Evolutionary conservation across 2,329 filamentous ascomycete genomes (phyloP), one percentile per base, ranked within the genome.

Genomic region (Aspergillus thermomutatus): DNA sequence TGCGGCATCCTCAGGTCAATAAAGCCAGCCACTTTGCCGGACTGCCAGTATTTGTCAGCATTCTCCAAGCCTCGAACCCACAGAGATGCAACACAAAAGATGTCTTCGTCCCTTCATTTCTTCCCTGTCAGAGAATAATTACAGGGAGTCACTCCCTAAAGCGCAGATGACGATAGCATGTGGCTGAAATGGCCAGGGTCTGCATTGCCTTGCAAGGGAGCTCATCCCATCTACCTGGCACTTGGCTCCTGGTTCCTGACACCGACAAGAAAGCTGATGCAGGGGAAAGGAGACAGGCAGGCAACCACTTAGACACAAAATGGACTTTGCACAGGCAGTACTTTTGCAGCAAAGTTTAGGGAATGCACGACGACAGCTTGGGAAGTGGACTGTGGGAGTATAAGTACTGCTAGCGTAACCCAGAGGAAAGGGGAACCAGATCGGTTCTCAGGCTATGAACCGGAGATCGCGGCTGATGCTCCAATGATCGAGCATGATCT

Each of bases 211-310:
- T 37, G 31, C 31, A 37, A 56, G 49, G 61, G 56, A 54, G 56
- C 9, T 48, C 45, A 60, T 56, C 58, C 63, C 60, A 60, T 65
- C 23, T 48, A 62, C 56, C 56, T 60, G 61, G 60, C 45, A 53
- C 53, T 53, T 46, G 58, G 58, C 52, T 51, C 54, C 34, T 14
- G 17, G 41, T 54, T 49, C 57, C 49, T 53, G 53, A 47, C 21
- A 48, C 14, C 14, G 14, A 14, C 6, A 25, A 25, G 11, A 27
- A 51, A 48, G 28, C 50, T 52, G 31, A 37, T n/a, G 31, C 31
- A 37, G 31, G 52, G 56, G 50, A 59, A 26, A 47, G 54, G 31
- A 34, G 37, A 14, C 28, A 37, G 25, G 3, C 7, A 34, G 10
- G 3, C 4, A 41, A 51, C 2, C 7, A 51, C 26, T 8, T 19